Base-by-base conservation (phyloP, 495 filamentous ascomycete genomes). In the Tuber brumale region DNA sequence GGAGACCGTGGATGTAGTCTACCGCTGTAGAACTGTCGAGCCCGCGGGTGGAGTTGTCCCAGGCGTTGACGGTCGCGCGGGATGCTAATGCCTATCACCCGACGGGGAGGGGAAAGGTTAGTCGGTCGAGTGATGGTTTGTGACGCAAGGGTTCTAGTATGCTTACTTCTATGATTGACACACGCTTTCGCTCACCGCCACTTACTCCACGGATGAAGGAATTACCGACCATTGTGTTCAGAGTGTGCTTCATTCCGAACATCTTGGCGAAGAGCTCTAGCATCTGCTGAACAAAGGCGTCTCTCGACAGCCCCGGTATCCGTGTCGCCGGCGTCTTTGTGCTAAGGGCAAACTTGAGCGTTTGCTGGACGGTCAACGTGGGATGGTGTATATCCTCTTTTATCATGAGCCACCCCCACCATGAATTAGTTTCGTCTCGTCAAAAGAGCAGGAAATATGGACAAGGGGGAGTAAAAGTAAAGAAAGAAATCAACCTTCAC, bases 141-240 rank as follows among this genome's bases (percentile, higher is more conserved):
- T 66, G 57, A 66, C 31, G 57, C 10, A 14, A 31, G 3, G 14
- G 85, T 78, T 5, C 81, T 71, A n/a, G 3, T 66, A 66, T 66
- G 23, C 85, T 80, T 57, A 66, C 85, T 80, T 90, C 88, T 72
- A 88, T 87, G 72, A 90, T 88, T 66, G 85, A 87, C 27, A 89
- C 87, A 71, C 89, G 85, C 66, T 87, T 87, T 84, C 90, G 83
- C 84, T 88, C 86, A 80, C 90, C 89, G 2, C 90, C 88, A 76
- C 90, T 91, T 0, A 91, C 89, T 70, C 91, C 91, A 43, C 94
- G 89, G 23, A 94, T 88, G 77, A 91, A 94, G 80, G 91, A 92
- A 82, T 97, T 92, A 35, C 94, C 94, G 21, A 97, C 93, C 35
- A 90, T 86, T 0, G 94, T 97, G 79, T 95, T 88, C 79, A 89